Conservation (phyloP, 257 asterid genomes). For the Orobanche coerulescens region DNA sequence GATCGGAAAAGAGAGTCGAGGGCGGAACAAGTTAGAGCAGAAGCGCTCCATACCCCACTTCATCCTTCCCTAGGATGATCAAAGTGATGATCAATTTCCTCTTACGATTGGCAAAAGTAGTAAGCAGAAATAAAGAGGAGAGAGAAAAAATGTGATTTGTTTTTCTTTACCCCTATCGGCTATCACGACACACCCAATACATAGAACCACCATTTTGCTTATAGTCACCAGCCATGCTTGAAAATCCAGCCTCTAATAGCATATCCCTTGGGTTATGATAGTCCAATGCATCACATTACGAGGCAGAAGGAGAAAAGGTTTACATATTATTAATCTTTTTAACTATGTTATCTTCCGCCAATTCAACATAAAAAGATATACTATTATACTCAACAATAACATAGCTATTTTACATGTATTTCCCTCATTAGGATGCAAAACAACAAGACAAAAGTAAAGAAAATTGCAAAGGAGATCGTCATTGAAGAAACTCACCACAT, state of each 20-base stretch:
- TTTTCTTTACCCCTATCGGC: background rate
- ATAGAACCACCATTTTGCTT: background rate
- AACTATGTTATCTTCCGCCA: background rate
- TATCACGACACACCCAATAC: background rate
- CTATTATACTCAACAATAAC: background rate
- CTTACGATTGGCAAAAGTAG: background rate
- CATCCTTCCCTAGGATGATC: no score
- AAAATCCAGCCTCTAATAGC: background rate
- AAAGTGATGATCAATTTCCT: background rate
- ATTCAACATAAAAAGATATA: background rate
- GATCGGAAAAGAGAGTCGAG: no score
- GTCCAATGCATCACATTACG: background rate
- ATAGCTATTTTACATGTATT: background rate
- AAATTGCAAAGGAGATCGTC: background rate
- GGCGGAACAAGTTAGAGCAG: no score
- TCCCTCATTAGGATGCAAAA: background rate
- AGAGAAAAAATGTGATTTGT: background rate
- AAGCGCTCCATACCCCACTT: no score
- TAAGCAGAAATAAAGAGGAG: background rate
- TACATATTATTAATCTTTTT: background rate
- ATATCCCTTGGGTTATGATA: background rate
- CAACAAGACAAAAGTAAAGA: conserved; percentile 8
- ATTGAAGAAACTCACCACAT: conserved; percentile 58
- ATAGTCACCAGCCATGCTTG: background rate
- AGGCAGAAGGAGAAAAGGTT: background rate